A percentile compares a stretch with the other conserved stretches of the same genome.
Evolutionary conservation across 805 yeast genomes (phyloP).

Genomic region (Cyberlindnera meyerae): DNA sequence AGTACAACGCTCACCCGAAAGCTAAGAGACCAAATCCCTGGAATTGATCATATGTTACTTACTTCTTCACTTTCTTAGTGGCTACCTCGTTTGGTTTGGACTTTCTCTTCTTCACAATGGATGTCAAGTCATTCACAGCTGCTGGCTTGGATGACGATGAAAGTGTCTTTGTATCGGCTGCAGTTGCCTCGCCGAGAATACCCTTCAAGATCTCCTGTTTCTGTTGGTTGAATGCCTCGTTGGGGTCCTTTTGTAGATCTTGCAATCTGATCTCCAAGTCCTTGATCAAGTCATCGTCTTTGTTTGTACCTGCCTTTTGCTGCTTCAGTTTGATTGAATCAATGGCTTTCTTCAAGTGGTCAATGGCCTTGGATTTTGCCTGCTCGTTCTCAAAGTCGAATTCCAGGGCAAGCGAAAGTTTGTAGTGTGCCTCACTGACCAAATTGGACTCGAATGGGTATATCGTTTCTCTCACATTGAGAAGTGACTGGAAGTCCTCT

Average conservation of each 20-base stretch:
- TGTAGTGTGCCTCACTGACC: slow-evolving; percentile 76
- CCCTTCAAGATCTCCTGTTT: slow-evolving; percentile 52
- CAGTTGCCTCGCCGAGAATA: slow-evolving; percentile 43
- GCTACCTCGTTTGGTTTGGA: slow-evolving; percentile 13
- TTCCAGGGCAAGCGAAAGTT: slow-evolving; percentile 74
- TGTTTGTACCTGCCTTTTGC: slow-evolving; percentile 30
- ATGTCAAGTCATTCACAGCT: slow-evolving; percentile 55
- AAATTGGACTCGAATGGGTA: slow-evolving; percentile 47
- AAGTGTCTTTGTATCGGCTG: slow-evolving; percentile 24
- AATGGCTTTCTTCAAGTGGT: slow-evolving; percentile 50
- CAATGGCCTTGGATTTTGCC: slow-evolving; percentile 46
- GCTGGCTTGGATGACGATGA: slow-evolving; percentile 23
- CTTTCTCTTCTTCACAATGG: slow-evolving; percentile 56
- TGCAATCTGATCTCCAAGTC: slow-evolving; percentile 53
- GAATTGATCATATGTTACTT: neutral
- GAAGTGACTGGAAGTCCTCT: slow-evolving; percentile 56
- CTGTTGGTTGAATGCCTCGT: slow-evolving; percentile 43
- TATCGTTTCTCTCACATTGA: slow-evolving; percentile 48
- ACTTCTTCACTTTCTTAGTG: slow-evolving; percentile 18
- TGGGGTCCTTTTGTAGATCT: slow-evolving; percentile 51
- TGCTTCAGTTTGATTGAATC: slow-evolving; percentile 34
- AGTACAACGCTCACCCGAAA: neutral
- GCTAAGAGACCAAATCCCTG: too few relatives aligned
- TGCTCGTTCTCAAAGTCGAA: slow-evolving; percentile 51
- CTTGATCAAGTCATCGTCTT: slow-evolving; percentile 41